A percentile compares a stretch with the other conserved stretches of the same genome.
Conservation (phyloP, 331 rosid genomes). For the Dryas integrifolia region DNA sequence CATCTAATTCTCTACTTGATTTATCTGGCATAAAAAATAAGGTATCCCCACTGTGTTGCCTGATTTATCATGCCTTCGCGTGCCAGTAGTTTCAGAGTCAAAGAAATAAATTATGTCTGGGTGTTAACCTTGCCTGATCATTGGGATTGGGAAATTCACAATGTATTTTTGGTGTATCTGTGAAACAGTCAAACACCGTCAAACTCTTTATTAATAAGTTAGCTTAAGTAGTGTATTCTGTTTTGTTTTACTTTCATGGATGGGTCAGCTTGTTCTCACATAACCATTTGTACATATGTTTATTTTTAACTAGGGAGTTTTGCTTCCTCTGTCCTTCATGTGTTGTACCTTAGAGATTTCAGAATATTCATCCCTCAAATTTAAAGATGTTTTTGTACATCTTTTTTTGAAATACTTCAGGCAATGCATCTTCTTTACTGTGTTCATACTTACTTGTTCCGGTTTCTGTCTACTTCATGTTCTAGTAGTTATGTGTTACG, state of each 20-base stretch:
- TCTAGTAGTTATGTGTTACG: not conserved
- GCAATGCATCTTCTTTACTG: not conserved
- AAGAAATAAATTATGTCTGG: not conserved
- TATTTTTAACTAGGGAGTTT: not conserved
- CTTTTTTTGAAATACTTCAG: not conserved
- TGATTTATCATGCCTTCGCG: not conserved
- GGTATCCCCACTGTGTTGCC: not conserved
- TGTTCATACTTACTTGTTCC: not conserved
- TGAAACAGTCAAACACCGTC: too few species aligned
- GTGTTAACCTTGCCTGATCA: not conserved
- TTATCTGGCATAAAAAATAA: not conserved
- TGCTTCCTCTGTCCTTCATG: not conserved
- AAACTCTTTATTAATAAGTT: not conserved
- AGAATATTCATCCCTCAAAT: not conserved
- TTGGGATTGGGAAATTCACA: not conserved
- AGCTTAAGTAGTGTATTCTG: not conserved
- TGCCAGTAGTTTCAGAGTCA: not conserved
- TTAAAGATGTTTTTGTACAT: not conserved
- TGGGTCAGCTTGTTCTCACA: too few species aligned
- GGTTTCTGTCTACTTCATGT: not conserved
- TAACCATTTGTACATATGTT: not conserved
- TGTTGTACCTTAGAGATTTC: not conserved
- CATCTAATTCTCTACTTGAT: not conserved
- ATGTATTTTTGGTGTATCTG: too few species aligned
- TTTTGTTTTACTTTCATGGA: not conserved